Conservation (phyloP, 768 basidiomycete genomes). For the Phylloporus sp. region DNA sequence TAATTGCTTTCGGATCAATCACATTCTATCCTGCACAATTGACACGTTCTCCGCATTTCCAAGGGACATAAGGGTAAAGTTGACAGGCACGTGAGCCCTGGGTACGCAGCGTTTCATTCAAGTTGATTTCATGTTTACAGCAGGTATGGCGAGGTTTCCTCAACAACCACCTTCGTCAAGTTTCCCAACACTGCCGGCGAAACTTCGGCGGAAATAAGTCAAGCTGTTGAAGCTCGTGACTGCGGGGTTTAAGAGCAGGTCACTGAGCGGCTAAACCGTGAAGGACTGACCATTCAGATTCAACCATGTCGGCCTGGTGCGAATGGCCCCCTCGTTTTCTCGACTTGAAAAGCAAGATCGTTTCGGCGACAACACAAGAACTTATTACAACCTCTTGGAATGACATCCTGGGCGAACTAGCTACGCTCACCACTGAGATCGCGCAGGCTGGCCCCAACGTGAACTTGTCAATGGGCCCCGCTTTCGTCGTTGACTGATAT, state of each 20-base stretch:
- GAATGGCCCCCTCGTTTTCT: slow-evolving; percentile 40
- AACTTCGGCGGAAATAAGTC: slow-evolving; percentile 12
- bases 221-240: too few relatives aligned
- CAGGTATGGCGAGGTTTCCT: neutral
- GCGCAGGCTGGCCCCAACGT: slow-evolving; percentile 47
- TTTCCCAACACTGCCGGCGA: neutral
- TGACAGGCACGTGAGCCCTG: neutral
- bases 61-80: too few relatives aligned
- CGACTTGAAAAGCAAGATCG: slow-evolving; percentile 56
- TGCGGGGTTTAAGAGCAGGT: slow-evolving; percentile 12
- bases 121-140: neutral
- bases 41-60: neutral
- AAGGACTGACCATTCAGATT: neutral
- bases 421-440: slow-evolving; percentile 41
- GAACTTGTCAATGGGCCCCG: slow-evolving; percentile 10
- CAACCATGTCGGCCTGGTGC: slow-evolving; percentile 12
- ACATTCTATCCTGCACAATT: neutral
- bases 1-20: slow-evolving; percentile 19
- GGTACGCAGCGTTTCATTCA: neutral
- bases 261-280: neutral
- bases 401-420: slow-evolving; percentile 51
- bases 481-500: neutral
- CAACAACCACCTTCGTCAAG: neutral
- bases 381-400: slow-evolving; percentile 51
- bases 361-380: slow-evolving; percentile 42